Evolutionary conservation across 2,329 filamentous ascomycete species (phyloP).

Genomic region (Metarhizium album): DNA sequence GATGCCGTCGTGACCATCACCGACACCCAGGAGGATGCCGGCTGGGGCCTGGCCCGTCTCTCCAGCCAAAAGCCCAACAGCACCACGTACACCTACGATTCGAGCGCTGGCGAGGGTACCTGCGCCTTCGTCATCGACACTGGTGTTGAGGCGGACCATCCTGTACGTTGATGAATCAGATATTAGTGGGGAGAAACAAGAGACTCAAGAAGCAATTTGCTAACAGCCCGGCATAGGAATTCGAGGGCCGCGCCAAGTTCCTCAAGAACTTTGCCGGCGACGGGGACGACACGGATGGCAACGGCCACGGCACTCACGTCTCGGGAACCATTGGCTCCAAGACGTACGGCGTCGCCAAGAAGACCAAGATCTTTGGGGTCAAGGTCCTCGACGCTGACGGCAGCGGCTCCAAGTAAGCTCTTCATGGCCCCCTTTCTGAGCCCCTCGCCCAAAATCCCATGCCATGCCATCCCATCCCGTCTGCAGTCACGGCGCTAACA

Average conservation of each 20-base stretch:
- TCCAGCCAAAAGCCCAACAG: slow-evolving; percentile 19
- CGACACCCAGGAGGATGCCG: slow-evolving; percentile 27
- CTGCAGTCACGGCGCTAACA: background rate
- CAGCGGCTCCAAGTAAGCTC: slow-evolving; percentile 25
- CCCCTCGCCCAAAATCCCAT: no score
- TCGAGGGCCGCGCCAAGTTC: slow-evolving; percentile 30
- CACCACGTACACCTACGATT: slow-evolving; percentile 26
- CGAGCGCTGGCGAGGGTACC: slow-evolving; percentile 25
- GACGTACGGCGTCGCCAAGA: slow-evolving; percentile 36
- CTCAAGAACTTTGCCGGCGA: slow-evolving; percentile 26
- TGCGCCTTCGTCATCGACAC: slow-evolving; percentile 36
- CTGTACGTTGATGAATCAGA: slow-evolving; percentile 15
- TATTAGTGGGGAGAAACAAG: no score
- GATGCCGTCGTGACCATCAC: slow-evolving; percentile 40
- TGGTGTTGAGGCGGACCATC: slow-evolving; percentile 26
- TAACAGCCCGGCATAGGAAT: slow-evolving; percentile 17
- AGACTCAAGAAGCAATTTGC: no score
- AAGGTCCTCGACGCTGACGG: slow-evolving; percentile 32
- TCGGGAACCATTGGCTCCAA: slow-evolving; percentile 32
- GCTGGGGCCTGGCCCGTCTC: slow-evolving; percentile 30
- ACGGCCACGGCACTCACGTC: slow-evolving; percentile 38
- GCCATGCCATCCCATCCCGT: background rate
- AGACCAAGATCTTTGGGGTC: slow-evolving; percentile 30
- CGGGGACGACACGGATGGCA: slow-evolving; percentile 25
- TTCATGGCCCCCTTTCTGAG: background rate